Base-by-base conservation (phyloP, 179 eudicot genomes). In the Beta lomatogona region DNA sequence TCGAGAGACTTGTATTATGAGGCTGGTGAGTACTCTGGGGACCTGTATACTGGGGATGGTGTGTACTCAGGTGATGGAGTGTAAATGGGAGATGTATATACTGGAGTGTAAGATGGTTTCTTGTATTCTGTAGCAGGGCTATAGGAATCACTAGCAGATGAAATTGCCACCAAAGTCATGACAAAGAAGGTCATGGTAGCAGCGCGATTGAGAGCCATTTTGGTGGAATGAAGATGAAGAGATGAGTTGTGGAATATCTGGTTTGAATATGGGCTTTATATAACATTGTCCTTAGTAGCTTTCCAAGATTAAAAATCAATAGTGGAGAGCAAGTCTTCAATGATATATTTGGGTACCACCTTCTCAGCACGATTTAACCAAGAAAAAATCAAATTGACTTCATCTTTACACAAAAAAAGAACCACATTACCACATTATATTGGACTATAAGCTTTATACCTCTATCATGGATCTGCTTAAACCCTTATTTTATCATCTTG, bases 161-260 rank as follows among this genome's bases (percentile, higher is more conserved):
- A 46, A 48, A 64, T 4, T 13, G 80, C 80, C 48, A 77, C 72
- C 6, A 65, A 31, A 54, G 72, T 15, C 0, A 64, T 0, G 60
- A 77, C 60, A 53, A 77, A 60, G 44, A 64, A 77, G 18, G 80
- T 53, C 60, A 77, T 45, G 25, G 50, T 21, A 46, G 80, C 64
- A 77, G 44, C 46, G 28, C 41, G 58, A 65, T 19, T 22, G 80
- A 77, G 59, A 77, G 72, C 80, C 80, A 77, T 77, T 10, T 64
- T 77, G 16, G 0, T 15, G 15, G 25, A 60, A 60, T 60, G 65
- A 19, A 18, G 28, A 57, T 21, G 63, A 5, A 12, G 15, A 11
- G 50, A 36, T 66, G 50, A 22, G 53, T 75, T 10, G 54, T 75
- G 78, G 10, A 36, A 61, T 36, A 75, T 55, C 10, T 28, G 53